Evolutionary conservation across 1,284 basidiomycete genomes (phyloP), one percentile per base, ranked within the genome.

Genomic region (Peniophora sp.): DNA sequence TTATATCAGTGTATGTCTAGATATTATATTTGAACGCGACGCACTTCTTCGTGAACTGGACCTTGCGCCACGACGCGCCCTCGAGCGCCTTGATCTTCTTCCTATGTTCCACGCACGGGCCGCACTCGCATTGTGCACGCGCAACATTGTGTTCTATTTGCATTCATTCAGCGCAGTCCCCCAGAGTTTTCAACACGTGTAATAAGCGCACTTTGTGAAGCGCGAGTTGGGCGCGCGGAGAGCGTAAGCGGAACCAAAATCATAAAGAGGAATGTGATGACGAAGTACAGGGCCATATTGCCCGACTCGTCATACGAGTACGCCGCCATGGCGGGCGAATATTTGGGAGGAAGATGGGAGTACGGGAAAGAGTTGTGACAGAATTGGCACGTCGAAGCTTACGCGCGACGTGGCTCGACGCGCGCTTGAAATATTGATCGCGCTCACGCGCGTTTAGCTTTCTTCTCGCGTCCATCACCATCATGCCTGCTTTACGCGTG

Each of bases 281-380:
- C 70, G 69, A 95, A 95, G 71, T 92, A 95, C 27, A 85, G 79
- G 60, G 92, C 91, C 80, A 95, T 87, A 58, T 83, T 85, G 57
- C 92, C 92, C 49, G 81, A 80, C 70, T 94, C 91, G 69, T 95
- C 92, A 69, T 95, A 95, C 67, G 81, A 74, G 69, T 90, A 90
- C 61, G 83, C 78, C 57, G 84, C 85, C 86, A 89, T 89, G 38
- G 50, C 54, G 51, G 43, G 49, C 36, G 47, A 39, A 39, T 43
- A 36, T n/a, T 20, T 5, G 45, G 36, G 47, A 47, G 53, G 48
- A 52, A 41, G 48, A 22, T 17, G 43, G 52, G 49, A 51, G 55
- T 45, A 22, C 17, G 44, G 44, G 23, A 32, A 32, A 32, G 27
- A 32, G 27, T 32, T 32, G 23, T 20, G 23, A 8, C 44, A 25